Conservation (phyloP, 371 early-diverging fungal species). For the Rhizopus microsporus region DNA sequence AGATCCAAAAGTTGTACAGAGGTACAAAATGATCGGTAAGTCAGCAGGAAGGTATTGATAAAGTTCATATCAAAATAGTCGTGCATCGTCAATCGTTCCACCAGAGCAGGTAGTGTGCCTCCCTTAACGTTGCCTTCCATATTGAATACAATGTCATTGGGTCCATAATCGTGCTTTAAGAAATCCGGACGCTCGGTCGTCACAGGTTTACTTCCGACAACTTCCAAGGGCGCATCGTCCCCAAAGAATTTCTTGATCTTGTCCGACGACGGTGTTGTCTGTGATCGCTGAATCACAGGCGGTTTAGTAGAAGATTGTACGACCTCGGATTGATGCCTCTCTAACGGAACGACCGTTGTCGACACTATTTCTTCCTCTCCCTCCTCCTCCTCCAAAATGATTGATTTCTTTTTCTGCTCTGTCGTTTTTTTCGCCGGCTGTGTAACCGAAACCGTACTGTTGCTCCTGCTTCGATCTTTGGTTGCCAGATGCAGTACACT, state of each 20-base stretch:
- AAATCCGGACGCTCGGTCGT: conserved; percentile 43
- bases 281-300: conserved; percentile 37
- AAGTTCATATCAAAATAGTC: conserved; percentile 74
- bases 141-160: conserved; percentile 77
- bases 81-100: conserved; percentile 87
- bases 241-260: conserved; percentile 66
- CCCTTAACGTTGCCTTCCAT: conserved; percentile 86
- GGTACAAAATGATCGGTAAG: conserved; percentile 83
- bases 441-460: conserved; percentile 17
- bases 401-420: background rate
- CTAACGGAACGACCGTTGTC: background rate
- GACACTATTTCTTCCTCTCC: conserved; percentile 1
- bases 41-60: conserved; percentile 82
- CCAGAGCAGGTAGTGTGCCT: conserved; percentile 79
- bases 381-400: conserved; percentile 10
- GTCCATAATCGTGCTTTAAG: conserved; percentile 72
- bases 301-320: background rate
- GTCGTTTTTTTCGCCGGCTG: background rate
- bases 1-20: conserved; percentile 69
- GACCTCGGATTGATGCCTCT: conserved; percentile 14
- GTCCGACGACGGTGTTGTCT: conserved; percentile 47
- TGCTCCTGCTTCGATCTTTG: conserved; percentile 15
- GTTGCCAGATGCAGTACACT: conserved; percentile 18
- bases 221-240: conserved; percentile 46
- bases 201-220: conserved; percentile 11